Evolutionary conservation across 306 rosid genomes (phyloP).

Genomic region (Leucaena leucocephala): DNA sequence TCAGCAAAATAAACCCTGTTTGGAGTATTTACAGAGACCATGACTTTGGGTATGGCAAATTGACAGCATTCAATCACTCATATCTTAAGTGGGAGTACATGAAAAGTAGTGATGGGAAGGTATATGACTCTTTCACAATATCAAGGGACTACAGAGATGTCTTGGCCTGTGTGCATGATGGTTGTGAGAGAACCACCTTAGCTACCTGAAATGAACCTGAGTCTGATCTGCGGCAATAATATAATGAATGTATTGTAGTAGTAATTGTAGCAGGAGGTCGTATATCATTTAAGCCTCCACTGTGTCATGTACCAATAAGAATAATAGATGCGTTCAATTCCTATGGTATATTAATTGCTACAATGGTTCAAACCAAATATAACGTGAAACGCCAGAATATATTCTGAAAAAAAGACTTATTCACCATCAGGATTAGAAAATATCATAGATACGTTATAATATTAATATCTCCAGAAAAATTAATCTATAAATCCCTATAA

Average conservation of each 20-base stretch:
- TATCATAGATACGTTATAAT: too few species aligned
- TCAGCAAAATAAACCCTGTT: conserved; percentile 41
- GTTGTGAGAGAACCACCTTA: conserved; percentile 63
- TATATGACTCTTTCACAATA: conserved; percentile 68
- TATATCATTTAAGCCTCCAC: too few species aligned
- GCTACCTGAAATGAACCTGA: conserved; percentile 45
- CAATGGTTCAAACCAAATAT: background rate
- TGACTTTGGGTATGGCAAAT: conserved; percentile 72
- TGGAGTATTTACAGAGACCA: conserved; percentile 72
- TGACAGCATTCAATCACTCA: conserved; percentile 74
- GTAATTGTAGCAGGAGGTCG: background rate
- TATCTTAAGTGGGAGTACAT: conserved; percentile 67
- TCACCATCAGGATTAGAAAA: background rate
- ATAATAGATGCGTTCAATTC: background rate
- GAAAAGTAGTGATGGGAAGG: conserved; percentile 71
- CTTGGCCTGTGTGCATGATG: conserved; percentile 75
- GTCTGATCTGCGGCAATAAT: background rate
- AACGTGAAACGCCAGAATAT: background rate
- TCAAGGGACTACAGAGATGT: conserved; percentile 74
- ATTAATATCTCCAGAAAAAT: too few species aligned
- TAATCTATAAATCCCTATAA: too few species aligned
- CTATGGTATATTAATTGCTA: background rate
- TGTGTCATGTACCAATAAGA: too few species aligned
- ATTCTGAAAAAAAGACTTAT: too few species aligned
- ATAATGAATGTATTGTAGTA: too few species aligned